These are phyloP conservation scores for Entelexis sorbosivorans DNA, from an alignment of 1,139 yeast species.

Conservation along the genomic window DNA sequence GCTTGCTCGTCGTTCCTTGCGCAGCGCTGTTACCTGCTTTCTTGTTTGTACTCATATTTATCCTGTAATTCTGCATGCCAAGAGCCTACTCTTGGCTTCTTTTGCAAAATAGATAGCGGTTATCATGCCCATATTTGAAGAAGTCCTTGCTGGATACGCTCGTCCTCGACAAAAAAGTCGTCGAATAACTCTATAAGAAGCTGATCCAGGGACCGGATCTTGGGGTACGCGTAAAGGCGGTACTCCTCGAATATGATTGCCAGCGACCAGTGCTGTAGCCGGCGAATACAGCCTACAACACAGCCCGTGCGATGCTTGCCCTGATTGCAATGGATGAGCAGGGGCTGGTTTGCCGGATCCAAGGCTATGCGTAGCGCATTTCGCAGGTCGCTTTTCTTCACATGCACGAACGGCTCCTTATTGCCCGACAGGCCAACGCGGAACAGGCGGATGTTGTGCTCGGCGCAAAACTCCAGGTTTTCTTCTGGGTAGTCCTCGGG, in stretches of 20 bases:
- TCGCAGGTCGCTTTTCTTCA: slow-evolving; percentile 66
- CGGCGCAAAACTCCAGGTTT: slow-evolving; percentile 50
- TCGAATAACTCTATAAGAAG: slow-evolving; percentile 86
- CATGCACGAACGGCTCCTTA: slow-evolving; percentile 83
- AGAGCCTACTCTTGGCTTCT: not conserved
- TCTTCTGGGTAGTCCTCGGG: slow-evolving; percentile 86
- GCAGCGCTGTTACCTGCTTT: not conserved
- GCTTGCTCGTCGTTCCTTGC: not conserved
- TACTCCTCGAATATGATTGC: slow-evolving; percentile 93
- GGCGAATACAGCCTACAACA: slow-evolving; percentile 78
- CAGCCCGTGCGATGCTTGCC: slow-evolving; percentile 98
- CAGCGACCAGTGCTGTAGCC: slow-evolving; percentile 83
- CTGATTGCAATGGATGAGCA: slow-evolving; percentile 84
- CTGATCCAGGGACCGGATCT: slow-evolving; percentile 88
- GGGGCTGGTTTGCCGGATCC: slow-evolving; percentile 79
- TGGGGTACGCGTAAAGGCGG: slow-evolving; percentile 86
- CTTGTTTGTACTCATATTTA: not conserved
- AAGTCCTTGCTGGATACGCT: slow-evolving; percentile 12
- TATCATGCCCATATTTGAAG: slow-evolving; percentile 9
- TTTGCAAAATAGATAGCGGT: not conserved
- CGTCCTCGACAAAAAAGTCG: slow-evolving; percentile 14
- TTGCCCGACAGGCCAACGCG: slow-evolving; percentile 94
- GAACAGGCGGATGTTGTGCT: slow-evolving; percentile 54
- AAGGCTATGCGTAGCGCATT: slow-evolving; percentile 71
- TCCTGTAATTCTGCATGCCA: not conserved